Evolutionary conservation across 1,284 basidiomycete species (phyloP).

Genomic region (Heliocybe sulcata): DNA sequence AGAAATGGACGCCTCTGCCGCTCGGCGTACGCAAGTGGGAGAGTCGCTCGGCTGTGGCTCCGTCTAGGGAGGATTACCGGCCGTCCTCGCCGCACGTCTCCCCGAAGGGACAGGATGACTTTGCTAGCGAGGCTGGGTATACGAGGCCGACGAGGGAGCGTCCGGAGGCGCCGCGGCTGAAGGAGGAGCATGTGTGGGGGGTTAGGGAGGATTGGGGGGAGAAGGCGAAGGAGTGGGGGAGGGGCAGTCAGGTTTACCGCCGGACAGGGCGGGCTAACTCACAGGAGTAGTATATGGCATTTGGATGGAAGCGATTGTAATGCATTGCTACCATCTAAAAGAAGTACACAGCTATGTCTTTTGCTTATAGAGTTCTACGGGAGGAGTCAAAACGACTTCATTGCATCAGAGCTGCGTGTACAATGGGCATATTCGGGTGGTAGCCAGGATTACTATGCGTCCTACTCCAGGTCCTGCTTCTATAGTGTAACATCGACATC

Average conservation of each 20-base stretch:
- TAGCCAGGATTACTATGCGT: too few species aligned
- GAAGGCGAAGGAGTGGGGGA: slow-evolving; percentile 32
- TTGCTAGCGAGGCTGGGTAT: slow-evolving; percentile 15
- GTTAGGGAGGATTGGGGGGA: slow-evolving; percentile 40
- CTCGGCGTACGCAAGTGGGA: slow-evolving; percentile 31
- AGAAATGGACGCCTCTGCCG: slow-evolving; percentile 39
- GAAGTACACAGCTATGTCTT: too few species aligned
- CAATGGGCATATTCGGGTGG: too few species aligned
- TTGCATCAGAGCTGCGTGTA: too few species aligned
- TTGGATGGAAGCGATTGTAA: too few species aligned
- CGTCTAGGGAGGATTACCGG: background rate
- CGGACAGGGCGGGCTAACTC: background rate
- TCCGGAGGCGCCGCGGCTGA: slow-evolving; percentile 30
- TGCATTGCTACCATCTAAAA: too few species aligned
- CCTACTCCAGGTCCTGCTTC: too few species aligned
- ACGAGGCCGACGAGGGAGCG: slow-evolving; percentile 11
- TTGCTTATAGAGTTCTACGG: too few species aligned
- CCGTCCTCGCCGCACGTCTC: background rate
- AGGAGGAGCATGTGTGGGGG: slow-evolving; percentile 34
- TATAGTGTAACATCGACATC: too few species aligned
- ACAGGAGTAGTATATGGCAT: too few species aligned
- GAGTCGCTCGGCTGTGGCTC: slow-evolving; percentile 4
- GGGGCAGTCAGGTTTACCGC: slow-evolving; percentile 24
- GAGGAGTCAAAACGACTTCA: too few species aligned
- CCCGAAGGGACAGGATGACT: slow-evolving; percentile 11